Percentiles rank a stretch among this genome's conserved stretches.
phyloP scores from a whole-genome alignment of 1,139 yeast species.

The Geotrichum bryndzae region DNA sequence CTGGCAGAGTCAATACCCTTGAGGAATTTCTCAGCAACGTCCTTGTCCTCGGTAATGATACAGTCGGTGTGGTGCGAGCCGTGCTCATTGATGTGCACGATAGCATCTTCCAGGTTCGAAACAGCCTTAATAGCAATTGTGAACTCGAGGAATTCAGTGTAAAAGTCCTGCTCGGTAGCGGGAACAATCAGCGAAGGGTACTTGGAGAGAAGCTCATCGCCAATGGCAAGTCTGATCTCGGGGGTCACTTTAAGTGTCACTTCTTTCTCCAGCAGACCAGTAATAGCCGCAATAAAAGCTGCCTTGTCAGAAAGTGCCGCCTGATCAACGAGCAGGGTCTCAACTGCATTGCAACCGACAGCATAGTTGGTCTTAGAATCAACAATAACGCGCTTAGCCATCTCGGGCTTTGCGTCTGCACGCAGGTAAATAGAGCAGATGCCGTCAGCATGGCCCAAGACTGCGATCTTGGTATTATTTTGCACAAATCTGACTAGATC shows the following conservation, averaged over 20 bases:
- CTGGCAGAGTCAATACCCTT: slow-evolving; percentile 92
- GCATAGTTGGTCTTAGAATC: slow-evolving; percentile 96
- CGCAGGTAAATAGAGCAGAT: slow-evolving; percentile 85
- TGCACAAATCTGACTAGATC: slow-evolving; percentile 83
- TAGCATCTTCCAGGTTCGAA: slow-evolving; percentile 58
- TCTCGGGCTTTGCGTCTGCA: slow-evolving; percentile 62
- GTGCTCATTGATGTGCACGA: slow-evolving; percentile 76
- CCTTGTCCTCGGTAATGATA: slow-evolving; percentile 70
- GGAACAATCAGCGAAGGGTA: slow-evolving; percentile 39
- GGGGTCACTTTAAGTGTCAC: slow-evolving; percentile 68
- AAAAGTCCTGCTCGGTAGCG: slow-evolving; percentile 59
- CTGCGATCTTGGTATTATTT: slow-evolving; percentile 86
- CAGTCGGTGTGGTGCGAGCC: slow-evolving; percentile 97
- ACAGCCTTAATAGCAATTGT: slow-evolving; percentile 72
- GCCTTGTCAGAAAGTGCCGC: slow-evolving; percentile 37
- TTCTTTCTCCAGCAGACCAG: slow-evolving; percentile 51
- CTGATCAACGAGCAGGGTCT: slow-evolving; percentile 67
- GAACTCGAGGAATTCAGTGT: slow-evolving; percentile 73
- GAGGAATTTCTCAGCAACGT: slow-evolving; percentile 65
- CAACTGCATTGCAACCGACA: slow-evolving; percentile 97
- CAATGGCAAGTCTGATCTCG: slow-evolving; percentile 39
- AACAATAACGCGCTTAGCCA: slow-evolving; percentile 67
- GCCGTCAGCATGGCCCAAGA: slow-evolving; percentile 98
- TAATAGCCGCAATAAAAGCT: slow-evolving; percentile 41
- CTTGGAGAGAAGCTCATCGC: slow-evolving; percentile 22